Percentiles rank a stretch among this genome's conserved stretches.
phyloP scores from a whole-genome alignment of 1,284 basidiomycete genomes.

The Irpex lacteus region DNA sequence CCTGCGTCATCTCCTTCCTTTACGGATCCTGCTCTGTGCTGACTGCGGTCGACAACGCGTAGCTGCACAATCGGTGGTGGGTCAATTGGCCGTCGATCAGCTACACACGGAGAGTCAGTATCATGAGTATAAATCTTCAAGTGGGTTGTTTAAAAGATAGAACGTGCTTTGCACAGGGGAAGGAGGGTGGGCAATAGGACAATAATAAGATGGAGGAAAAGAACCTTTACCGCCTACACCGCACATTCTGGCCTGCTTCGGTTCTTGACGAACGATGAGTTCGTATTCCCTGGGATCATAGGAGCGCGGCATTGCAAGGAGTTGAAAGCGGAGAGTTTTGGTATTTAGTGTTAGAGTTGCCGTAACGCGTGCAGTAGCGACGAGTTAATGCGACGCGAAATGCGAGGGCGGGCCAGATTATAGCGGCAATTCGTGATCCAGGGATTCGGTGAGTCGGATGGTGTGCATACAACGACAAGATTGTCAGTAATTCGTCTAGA shows the following conservation, averaged over 20 bases:
- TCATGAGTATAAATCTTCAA: neutral
- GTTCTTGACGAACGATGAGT: slow-evolving; percentile 83
- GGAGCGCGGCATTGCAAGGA: slow-evolving; percentile 18
- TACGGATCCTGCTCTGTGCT: slow-evolving; percentile 17
- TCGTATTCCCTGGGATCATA: slow-evolving; percentile 70
- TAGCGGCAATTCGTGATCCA: neutral
- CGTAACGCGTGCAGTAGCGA: neutral
- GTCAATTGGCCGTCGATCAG: slow-evolving; percentile 92
- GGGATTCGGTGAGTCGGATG: neutral
- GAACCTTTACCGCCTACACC: slow-evolving; percentile 84
- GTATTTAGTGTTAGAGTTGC: neutral
- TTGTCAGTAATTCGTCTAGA: neutral
- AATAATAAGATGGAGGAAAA: slow-evolving; percentile 9
- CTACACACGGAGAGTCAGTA: slow-evolving; percentile 35
- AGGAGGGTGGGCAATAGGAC: neutral
- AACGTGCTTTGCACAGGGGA: neutral
- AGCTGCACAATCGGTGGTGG: slow-evolving; percentile 97
- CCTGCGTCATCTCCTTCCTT: slow-evolving; percentile 5
- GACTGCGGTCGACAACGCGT: slow-evolving; percentile 69
- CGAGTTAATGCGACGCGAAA: neutral
- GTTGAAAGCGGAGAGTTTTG: neutral
- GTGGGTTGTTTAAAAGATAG: neutral
- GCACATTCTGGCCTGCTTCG: slow-evolving; percentile 90
- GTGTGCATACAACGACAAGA: neutral
- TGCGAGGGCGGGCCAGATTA: neutral